Evolutionary conservation across 306 rosid species (phyloP).

Genomic region (Adenanthera pavonina): DNA sequence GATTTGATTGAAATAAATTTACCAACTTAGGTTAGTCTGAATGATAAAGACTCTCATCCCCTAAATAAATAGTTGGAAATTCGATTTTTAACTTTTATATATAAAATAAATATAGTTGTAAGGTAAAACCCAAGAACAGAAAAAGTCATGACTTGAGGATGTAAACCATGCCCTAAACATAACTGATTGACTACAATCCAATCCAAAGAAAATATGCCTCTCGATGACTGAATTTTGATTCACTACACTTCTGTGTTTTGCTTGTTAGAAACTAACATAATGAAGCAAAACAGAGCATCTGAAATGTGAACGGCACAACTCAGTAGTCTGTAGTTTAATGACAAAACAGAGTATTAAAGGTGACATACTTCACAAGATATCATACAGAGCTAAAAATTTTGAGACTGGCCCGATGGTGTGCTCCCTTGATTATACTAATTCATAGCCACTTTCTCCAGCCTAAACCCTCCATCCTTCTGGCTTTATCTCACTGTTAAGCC

Average conservation of each 20-base stretch:
- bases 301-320: not conserved
- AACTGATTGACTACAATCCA: not conserved
- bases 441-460: conserved; percentile 1
- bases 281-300: not conserved
- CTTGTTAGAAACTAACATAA: conserved; percentile 8
- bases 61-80: no score
- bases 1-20: no score
- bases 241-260: not conserved
- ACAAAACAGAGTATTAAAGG: not conserved
- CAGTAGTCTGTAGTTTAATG: not conserved
- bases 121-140: not conserved
- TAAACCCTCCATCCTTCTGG: not conserved
- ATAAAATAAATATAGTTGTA: no score
- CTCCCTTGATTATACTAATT: not conserved
- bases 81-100: no score
- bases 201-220: not conserved
- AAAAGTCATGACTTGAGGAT: not conserved
- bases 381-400: not conserved
- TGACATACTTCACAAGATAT: not conserved
- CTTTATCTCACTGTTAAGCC: not conserved
- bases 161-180: not conserved
- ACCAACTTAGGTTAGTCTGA: no score
- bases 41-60: no score
- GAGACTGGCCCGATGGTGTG: not conserved
- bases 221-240: not conserved